Base-by-base conservation (phyloP, 495 filamentous ascomycete genomes). In the Podospora fimiseda region DNA sequence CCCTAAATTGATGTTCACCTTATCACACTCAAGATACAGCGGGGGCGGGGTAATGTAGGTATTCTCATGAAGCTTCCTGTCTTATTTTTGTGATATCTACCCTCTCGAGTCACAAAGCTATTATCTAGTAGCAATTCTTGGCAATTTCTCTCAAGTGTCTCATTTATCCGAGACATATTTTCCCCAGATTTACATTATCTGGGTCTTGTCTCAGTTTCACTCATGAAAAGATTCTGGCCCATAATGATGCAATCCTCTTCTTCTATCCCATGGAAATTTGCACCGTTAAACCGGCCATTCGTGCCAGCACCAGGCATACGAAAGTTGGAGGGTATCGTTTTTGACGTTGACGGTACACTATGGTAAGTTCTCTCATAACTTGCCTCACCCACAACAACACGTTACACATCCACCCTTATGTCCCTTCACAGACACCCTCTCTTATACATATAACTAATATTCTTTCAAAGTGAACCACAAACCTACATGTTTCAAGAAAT, bases 261-360 rank as follows among this genome's bases (percentile, higher is more conserved):
- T 4, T 60, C 47, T 39, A 49, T 62, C 14, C 37, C 30, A 14
- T 63, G 58, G 55, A 55, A 53, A 27, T 66, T 66, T 37, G 60
- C 60, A 13, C 63, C 68, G 56, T 46, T 73, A 37, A 63, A 53
- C 38, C 55, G 57, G 30, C 53, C 53, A 1, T 54, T 54, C 19
- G 37, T 46, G 8, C 37, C 64, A 8, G 48, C 57, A 6, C 44
- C 61, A 22, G 61, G 68, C 51, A 72, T 38, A 0, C 85, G 85
- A 36, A 75, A 69, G 46, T 69, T 97, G 45, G 81, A 84, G 58
- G 92, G 92, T 1, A 79, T 97, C 6, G 82, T 96, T 24, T 97
- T 97, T 67, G 92, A 97, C 72, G 87, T 97, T 27, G 92, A 97
- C 68, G 92, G 92, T 5, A 97, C 92, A 18, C 67, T 97, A 44